Evolutionary conservation across 805 yeast species (phyloP).

Genomic region (Zygoascus tannicola): DNA sequence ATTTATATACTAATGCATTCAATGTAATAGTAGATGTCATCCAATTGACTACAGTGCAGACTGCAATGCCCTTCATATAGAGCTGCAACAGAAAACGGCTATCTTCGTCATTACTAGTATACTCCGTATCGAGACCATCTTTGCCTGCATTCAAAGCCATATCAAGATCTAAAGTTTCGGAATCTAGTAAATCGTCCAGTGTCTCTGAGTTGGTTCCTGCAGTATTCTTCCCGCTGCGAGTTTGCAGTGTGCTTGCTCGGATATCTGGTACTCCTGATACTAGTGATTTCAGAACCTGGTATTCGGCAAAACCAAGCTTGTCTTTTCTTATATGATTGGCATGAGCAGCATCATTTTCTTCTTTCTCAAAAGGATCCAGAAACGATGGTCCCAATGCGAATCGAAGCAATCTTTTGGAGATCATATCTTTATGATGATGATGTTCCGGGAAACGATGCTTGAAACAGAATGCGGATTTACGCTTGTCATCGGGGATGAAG

Average conservation of each 20-base stretch:
- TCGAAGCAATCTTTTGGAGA: constrained; percentile 16
- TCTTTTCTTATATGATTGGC: neutral
- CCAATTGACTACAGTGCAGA: neutral
- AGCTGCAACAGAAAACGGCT: neutral
- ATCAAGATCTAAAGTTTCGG: neutral
- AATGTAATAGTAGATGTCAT: neutral
- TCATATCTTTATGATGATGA: constrained; percentile 10
- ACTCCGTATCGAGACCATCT: neutral
- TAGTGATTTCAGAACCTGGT: neutral
- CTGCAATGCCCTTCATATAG: neutral
- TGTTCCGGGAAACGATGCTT: too few species aligned
- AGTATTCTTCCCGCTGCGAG: neutral
- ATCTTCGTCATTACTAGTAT: neutral
- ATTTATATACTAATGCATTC: neutral
- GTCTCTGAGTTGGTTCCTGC: neutral
- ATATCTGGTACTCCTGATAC: neutral
- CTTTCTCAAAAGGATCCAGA: constrained; percentile 12
- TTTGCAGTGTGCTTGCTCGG: neutral
- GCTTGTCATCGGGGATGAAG: too few species aligned
- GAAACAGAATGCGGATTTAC: too few species aligned
- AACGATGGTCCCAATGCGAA: constrained; percentile 20
- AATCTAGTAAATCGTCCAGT: neutral
- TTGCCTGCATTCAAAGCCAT: neutral
- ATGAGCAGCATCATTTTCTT: constrained; percentile 2
- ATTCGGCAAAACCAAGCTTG: neutral